Conservation (phyloP, 108 stramenopile species). For the Skeletonema tropicum region DNA sequence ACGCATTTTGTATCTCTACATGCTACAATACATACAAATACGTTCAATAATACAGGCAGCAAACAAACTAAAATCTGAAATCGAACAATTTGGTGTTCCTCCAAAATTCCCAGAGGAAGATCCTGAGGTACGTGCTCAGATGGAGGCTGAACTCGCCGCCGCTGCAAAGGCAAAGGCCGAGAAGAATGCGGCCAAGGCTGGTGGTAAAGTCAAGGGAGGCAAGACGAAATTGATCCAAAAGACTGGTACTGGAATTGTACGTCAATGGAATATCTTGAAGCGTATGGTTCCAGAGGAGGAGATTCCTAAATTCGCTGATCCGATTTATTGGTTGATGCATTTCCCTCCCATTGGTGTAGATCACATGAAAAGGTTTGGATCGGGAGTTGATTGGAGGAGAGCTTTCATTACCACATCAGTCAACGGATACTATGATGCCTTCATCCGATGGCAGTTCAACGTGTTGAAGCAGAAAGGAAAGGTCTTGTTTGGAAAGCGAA, state of each 20-base stretch:
- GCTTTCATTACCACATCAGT: constrained; percentile 97
- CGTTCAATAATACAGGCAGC: constrained; percentile 76
- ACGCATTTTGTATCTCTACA: background rate
- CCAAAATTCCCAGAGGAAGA: constrained; percentile 92
- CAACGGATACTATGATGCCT: constrained; percentile 98
- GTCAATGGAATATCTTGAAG: constrained; percentile 94
- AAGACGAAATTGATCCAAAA: constrained; percentile 92
- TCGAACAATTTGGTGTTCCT: constrained; percentile 85
- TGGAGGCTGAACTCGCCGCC: constrained; percentile 78
- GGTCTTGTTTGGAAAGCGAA: constrained; percentile 94
- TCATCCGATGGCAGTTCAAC: constrained; percentile 97
- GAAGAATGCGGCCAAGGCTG: constrained; percentile 46
- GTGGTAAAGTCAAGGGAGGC: constrained; percentile 88
- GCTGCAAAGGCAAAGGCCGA: constrained; percentile 67
- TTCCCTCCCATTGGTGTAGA: constrained; percentile 95
- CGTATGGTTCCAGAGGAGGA: constrained; percentile 85
- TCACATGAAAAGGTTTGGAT: constrained; percentile 92
- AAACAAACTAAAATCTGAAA: constrained; percentile 96
- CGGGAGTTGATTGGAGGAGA: constrained; percentile 95
- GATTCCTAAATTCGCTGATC: constrained; percentile 91
- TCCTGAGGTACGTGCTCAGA: constrained; percentile 81
- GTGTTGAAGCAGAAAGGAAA: constrained; percentile 77
- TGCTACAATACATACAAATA: background rate
- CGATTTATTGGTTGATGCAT: constrained; percentile 93
- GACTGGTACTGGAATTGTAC: constrained; percentile 90